Evolutionary conservation across 2,329 filamentous ascomycete genomes (phyloP), one percentile per base, ranked within the genome.

Genomic region (Ophiostoma australiae): DNA sequence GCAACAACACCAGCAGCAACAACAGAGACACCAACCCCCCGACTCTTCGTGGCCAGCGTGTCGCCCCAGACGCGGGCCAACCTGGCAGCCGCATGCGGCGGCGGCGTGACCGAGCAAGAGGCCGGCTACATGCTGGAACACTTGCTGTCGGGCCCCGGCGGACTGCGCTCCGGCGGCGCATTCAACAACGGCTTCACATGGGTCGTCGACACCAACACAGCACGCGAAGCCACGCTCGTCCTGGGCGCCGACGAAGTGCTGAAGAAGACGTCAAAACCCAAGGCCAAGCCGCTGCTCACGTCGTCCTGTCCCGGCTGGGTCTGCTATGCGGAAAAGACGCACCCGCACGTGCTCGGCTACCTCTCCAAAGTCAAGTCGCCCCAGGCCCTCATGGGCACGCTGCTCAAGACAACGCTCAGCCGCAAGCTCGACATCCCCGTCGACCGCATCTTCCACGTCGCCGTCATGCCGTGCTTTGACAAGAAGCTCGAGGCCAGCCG

Each of bases 401-500:
- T 98, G 61, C 79, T 99, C 70, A 99, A 99, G 80, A 94, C 93
- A 0, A 87, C 91, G 0, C 82, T 99, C 48, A 93, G 91, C 79
- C 88, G 87, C 75, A 85, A 83, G 69, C 85, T 94, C 73, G 87
- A 87, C 44, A 88, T 97, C 68, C 80, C 90, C 0, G 91, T 93
- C 0, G 89, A 90, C 73, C 88, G 89, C 75, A 93, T 99, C 78
- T 99, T 94, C 92, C 94, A 98, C 80, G 81, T 98, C 70, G 93
- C 94, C 15, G 85, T 99, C 66, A 99, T 99, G 95, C 95, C 95
- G 27, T 99, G 95, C 80, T 98, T 99, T 79, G 95, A 99, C 80
- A 99, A 99, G 84, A 99, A 99, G 80, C 86, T 99, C 37, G 95
- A 99, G 81, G 95, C 95, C 7, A 97, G 93, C 76, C 89, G 95